Base-by-base conservation (phyloP, 805 yeast genomes). In the Nakazawaea wickerhamii region DNA sequence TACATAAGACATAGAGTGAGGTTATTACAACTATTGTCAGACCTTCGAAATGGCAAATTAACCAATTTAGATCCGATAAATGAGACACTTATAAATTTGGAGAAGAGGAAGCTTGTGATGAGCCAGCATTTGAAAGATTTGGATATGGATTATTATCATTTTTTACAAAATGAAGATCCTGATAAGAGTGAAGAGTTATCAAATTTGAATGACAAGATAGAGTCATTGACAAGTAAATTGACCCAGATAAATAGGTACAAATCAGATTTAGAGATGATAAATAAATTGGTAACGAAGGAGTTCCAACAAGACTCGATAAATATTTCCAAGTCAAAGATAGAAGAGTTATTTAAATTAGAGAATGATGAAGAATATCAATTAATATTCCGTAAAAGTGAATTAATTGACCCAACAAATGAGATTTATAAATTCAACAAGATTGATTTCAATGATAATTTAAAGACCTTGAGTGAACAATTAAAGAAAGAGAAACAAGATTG, bases 351-450 rank as follows among this genome's bases (percentile, higher is more conserved):
- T 23, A 38, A 43, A 18, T 30, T 38, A 26, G 42, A 37, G 19
- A 34, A 38, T 17, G 33, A 34, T 17, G 46, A 43, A 21, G 46
- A 43, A 13, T 38, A 37, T 34, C 41, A 35, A 25, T 15, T 43
- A 9, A 43, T 43, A 4, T 43, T 43, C 28, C 35, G 41, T 9
- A 43, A 43, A 25, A 37, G 43, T 18, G 35, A 34, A 3, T 23
- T 43, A 13, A 22, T 37, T 14, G 41, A 43, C 15, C 8, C 30
- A 3, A 28, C 28, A 15, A 34, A 34, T 21, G 31, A 38, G 15
- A 14, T 31, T 3, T 43, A 43, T 25, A 15, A 33, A 25, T 43
- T 43, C 37, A 34, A 17, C 33, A 43, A 33, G 43, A 35, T 43
- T 20, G 43, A 38, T 4, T 43, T 43, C 19, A 15, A 27, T 15